A percentile compares a stretch with the other conserved stretches of the same genome.
These are phyloP conservation scores for Viola odorata DNA, from an alignment of 345 rosid genomes.

Conservation along the genomic window DNA sequence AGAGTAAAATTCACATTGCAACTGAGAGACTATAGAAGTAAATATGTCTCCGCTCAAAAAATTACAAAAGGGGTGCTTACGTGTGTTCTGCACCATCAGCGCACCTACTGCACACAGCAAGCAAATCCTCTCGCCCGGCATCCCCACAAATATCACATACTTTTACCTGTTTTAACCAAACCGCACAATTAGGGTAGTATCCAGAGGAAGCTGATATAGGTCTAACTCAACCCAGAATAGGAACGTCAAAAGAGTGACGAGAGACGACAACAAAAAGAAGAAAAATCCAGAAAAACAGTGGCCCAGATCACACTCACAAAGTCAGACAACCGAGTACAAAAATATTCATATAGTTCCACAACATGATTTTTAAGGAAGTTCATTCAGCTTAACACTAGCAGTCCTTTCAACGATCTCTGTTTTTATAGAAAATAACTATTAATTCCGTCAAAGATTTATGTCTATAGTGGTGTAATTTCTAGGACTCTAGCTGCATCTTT, in stretches of 20 bases:
- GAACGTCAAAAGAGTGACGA: no score
- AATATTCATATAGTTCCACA: no score
- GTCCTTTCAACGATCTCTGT: no score
- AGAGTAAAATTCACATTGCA: neutral
- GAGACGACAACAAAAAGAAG: neutral
- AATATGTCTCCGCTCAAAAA: constrained; percentile 2
- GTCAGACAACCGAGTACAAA: no score
- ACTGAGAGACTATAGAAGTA: constrained; percentile 1
- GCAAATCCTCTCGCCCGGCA: constrained; percentile 96
- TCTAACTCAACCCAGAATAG: no score
- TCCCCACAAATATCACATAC: constrained; percentile 99
- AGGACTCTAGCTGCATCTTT: no score
- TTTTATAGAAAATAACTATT: no score
- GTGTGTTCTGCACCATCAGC: constrained; percentile 99
- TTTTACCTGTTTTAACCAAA: constrained; percentile 64
- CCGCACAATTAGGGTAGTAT: neutral
- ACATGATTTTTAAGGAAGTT: no score
- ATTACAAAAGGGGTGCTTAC: constrained; percentile 45
- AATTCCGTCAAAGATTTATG: no score
- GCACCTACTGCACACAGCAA: constrained; percentile 87
- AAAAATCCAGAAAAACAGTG: neutral
- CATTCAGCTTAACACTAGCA: no score
- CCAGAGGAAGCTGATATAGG: neutral
- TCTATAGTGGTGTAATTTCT: no score
- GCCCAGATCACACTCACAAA: no score